Conservation (phyloP, 176 grass and related monocot genomes). For the Thinopyrum elongatum region DNA sequence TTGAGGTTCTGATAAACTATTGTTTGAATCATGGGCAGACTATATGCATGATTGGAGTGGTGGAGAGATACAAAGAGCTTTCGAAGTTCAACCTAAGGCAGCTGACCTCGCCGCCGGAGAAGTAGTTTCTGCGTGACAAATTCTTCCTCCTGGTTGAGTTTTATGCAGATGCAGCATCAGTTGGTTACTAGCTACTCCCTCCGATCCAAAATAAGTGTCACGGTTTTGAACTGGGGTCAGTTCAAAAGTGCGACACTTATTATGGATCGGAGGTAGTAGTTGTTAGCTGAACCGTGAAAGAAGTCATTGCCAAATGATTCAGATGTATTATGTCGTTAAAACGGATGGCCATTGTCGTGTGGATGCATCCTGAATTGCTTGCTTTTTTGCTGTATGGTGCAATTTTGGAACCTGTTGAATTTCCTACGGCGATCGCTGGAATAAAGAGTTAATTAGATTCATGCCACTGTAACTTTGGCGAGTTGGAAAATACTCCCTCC, state of each 20-base stretch:
- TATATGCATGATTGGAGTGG: slow-evolving; percentile 81
- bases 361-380: neutral
- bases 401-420: neutral
- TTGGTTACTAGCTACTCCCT: neutral
- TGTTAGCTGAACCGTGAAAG: neutral
- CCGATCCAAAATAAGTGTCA: too few relatives aligned
- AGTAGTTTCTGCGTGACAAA: slow-evolving; percentile 25
- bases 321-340: neutral
- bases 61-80: slow-evolving; percentile 82
- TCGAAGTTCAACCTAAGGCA: slow-evolving; percentile 95
- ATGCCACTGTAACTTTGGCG: too few relatives aligned
- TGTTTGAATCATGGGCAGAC: slow-evolving; percentile 53
- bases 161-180: neutral
- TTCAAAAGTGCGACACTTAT: too few relatives aligned
- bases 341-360: too few relatives aligned
- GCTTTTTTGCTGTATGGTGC: neutral
- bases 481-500: too few relatives aligned
- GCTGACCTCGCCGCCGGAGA: slow-evolving; percentile 56
- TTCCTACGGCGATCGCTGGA: neutral
- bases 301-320: neutral
- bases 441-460: neutral
- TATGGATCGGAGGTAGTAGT: neutral
- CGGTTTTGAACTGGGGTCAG: too few relatives aligned
- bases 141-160: neutral
- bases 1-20: neutral